Conservation (phyloP, 2,329 filamentous ascomycete species). For the Pseudogymnoascus sp. region DNA sequence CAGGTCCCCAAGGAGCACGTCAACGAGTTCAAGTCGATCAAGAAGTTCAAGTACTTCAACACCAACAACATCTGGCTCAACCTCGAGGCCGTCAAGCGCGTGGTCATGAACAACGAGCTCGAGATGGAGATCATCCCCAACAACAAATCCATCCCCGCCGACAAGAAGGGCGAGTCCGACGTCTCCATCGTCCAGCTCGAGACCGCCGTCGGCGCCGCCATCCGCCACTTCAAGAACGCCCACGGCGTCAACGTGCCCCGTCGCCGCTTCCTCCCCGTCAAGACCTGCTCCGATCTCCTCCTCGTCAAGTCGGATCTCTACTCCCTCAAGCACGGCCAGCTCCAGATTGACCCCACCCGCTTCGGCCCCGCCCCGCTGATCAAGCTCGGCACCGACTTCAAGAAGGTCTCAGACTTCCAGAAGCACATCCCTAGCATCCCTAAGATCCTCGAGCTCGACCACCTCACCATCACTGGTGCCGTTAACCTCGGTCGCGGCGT, state of each 20-base stretch:
- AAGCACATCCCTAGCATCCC: conserved; percentile 79
- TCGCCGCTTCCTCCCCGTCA: conserved; percentile 96
- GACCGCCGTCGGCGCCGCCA: conserved; percentile 95
- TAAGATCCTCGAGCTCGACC: conserved; percentile 84
- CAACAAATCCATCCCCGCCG: conserved; percentile 94
- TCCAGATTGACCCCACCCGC: conserved; percentile 91
- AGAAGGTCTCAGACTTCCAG: conserved; percentile 98
- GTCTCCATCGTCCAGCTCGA: conserved; percentile 96
- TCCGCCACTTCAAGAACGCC: conserved; percentile 96
- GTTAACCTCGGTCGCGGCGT: conserved; percentile 96
- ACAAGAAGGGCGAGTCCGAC: conserved; percentile 99
- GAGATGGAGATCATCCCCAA: conserved; percentile 99
- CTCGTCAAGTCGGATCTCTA: conserved; percentile 99
- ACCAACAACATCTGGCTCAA: conserved; percentile 99
- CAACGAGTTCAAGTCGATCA: conserved; percentile 99
- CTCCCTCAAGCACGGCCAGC: conserved; percentile 95
- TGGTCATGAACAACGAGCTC: conserved; percentile 96
- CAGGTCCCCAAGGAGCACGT: conserved; percentile 99
- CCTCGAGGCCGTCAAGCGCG: conserved; percentile 92
- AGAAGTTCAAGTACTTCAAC: conserved; percentile 99
- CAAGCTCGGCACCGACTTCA: conserved; percentile 98
- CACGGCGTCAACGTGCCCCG: conserved; percentile 98
- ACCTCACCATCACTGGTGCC: conserved; percentile 93
- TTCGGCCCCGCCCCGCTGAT: conserved; percentile 96
- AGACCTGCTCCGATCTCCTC: conserved; percentile 99